Evolutionary conservation across 2,329 filamentous ascomycete species (phyloP), one percentile per base, ranked within the genome.

Genomic region (Fusarium brachygibbosum): DNA sequence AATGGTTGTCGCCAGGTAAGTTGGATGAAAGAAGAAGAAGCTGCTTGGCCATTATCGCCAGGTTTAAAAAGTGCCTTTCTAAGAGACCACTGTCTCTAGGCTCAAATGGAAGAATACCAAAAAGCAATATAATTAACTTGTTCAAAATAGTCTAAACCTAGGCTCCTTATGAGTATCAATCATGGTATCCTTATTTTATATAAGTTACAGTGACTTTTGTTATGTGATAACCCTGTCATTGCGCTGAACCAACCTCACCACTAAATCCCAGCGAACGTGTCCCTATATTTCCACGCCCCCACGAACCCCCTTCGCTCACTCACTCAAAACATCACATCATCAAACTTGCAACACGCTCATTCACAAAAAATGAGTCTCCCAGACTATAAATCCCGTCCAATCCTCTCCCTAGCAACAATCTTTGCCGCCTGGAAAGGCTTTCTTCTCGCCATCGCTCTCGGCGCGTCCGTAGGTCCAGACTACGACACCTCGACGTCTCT

Each of bases 401-500:
- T 75, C 9, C 34, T 54, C 32, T 76, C 76, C 2, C 65, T 81
- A 8, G 51, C 69, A 9, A 38, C 63, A 19, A 34, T 75, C n/a
- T 94, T 92, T 75, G 56, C 82, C 6, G 76, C 81, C 14, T 94
- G 91, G 91, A 96, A 95, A 76, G 51, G 78, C 8, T 75, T 92
- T 12, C 81, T 96, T 9, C 77, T 94, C n/a, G 72, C 85, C 45
- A 78, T 94, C 56, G 88, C 89, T 29, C 75, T 85, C 53, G 65
- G 81, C 34, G 82, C 83, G 37, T 79, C 79, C 52, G 77, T 86
- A 46, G 87, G 84, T 60, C 86, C 87, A 17, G 88, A 87, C 69
- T 97, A 96, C 78, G 93, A 97, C 80, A 94, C 92, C n/a, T 95
- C 92, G 9, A 90, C 87, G 9, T 85, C 85, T 38, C 74, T 85